Conservation (phyloP, 495 filamentous ascomycete genomes). For the Penicillium riverlandense region DNA sequence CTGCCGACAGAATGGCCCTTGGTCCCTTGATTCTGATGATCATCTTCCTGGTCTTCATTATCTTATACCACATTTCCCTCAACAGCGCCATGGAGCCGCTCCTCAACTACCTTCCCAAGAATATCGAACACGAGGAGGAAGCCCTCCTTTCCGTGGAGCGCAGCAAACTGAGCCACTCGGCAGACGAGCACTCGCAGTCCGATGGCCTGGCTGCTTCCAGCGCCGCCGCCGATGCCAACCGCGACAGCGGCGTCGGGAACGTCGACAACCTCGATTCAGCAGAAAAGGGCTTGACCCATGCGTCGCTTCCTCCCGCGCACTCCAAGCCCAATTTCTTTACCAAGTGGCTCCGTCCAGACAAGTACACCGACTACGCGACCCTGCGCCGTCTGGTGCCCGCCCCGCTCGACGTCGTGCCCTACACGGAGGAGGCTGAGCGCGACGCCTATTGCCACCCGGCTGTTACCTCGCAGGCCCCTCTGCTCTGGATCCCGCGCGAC, state of each 20-base stretch:
- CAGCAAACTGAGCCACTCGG: slow-evolving; percentile 19
- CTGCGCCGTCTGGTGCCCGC: slow-evolving; percentile 67
- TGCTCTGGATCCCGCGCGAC: slow-evolving; percentile 83
- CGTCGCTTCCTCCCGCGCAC: slow-evolving; percentile 18
- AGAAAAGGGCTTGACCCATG: slow-evolving; percentile 26
- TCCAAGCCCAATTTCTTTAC: slow-evolving; percentile 51
- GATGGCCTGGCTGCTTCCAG: slow-evolving; percentile 10
- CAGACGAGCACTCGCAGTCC: slow-evolving; percentile 21
- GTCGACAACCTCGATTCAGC: slow-evolving; percentile 24
- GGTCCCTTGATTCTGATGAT: slow-evolving; percentile 83
- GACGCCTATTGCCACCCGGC: slow-evolving; percentile 76
- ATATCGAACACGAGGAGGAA: slow-evolving; percentile 59
- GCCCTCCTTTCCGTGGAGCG: slow-evolving; percentile 44
- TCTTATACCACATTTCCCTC: slow-evolving; percentile 77
- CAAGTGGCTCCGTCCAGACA: slow-evolving; percentile 74
- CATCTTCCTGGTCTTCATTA: slow-evolving; percentile 68
- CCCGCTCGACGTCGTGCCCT: slow-evolving; percentile 38
- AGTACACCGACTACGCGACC: slow-evolving; percentile 61
- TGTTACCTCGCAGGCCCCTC: slow-evolving; percentile 53
- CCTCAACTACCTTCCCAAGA: slow-evolving; percentile 71
- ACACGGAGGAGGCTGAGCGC: slow-evolving; percentile 51
- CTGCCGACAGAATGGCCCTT: slow-evolving; percentile 46
- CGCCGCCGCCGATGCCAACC: slow-evolving; percentile 14
- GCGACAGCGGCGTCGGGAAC: slow-evolving; percentile 22
- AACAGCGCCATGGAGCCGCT: slow-evolving; percentile 74